phyloP scores from a whole-genome alignment of 345 rosid genomes.

The Clarkia xantiana region DNA sequence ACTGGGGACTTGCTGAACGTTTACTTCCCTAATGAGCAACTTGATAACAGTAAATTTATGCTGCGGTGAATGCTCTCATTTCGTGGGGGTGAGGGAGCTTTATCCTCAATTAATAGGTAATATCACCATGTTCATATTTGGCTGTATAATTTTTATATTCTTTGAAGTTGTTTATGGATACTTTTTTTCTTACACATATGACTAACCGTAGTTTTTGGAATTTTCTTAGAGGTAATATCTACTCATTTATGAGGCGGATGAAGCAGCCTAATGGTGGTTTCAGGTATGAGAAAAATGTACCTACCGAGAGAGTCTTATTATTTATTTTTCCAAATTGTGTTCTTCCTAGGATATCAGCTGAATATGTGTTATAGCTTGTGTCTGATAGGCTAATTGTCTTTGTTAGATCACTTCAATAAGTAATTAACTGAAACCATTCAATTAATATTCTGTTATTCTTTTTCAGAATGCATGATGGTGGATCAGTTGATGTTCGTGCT shows the following conservation, averaged over 20 bases:
- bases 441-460: not conserved
- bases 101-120: slow-evolving; percentile 77
- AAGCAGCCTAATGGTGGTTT: slow-evolving; percentile 71
- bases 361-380: not conserved
- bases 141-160: slow-evolving; percentile 3
- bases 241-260: slow-evolving; percentile 49
- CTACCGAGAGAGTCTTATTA: too few species aligned
- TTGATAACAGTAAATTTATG: too few species aligned
- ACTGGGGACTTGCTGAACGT: too few species aligned
- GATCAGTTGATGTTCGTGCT: slow-evolving; percentile 92
- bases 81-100: slow-evolving; percentile 72
- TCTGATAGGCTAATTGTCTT: not conserved
- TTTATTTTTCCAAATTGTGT: too few species aligned
- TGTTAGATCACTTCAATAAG: not conserved
- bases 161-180: not conserved
- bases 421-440: too few species aligned
- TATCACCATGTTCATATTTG: slow-evolving; percentile 5
- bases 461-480: slow-evolving; percentile 84
- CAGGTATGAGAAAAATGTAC: slow-evolving; percentile 32
- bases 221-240: slow-evolving; percentile 44
- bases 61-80: slow-evolving; percentile 80
- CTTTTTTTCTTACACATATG: slow-evolving; percentile 1
- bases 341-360: too few species aligned
- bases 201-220: slow-evolving; percentile 13
- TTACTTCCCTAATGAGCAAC: not conserved